phyloP scores from a whole-genome alignment of 148 eudicot genomes.

The Gaultheria prostrata region DNA sequence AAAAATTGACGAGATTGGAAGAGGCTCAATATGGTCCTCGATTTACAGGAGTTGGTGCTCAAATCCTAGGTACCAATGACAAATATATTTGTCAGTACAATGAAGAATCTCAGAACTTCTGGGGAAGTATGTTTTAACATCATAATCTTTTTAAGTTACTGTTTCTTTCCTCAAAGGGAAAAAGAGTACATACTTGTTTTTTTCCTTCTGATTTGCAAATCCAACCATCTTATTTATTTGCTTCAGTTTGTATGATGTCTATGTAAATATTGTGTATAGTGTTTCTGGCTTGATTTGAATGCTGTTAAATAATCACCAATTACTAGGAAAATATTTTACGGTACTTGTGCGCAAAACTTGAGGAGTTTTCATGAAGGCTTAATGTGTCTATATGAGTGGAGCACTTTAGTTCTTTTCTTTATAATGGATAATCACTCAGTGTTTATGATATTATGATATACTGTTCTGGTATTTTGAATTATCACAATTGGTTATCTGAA shows the following conservation, averaged over 20 bases:
- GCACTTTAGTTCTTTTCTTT: not conserved
- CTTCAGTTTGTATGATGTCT: not conserved
- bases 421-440: not conserved
- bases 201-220: not conserved
- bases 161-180: not conserved
- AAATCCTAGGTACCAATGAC: conserved; percentile 89
- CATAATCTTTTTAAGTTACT: not conserved
- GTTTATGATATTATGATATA: not conserved
- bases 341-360: not conserved
- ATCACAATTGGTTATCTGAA: not conserved
- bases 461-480: not conserved
- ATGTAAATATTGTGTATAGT: not conserved
- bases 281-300: not conserved
- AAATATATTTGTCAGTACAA: conserved; percentile 85
- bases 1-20: conserved; percentile 52
- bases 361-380: not conserved
- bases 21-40: conserved; percentile 61
- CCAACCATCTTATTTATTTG: not conserved
- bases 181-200: not conserved
- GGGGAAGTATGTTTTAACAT: conserved; percentile 77
- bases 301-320: not conserved
- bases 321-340: not conserved
- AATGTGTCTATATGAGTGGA: not conserved
- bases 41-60: conserved; percentile 93
- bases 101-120: conserved; percentile 67